Percentiles rank a stretch among this genome's conserved stretches.
Evolutionary conservation across 2,329 filamentous ascomycete genomes (phyloP).

Genomic region (Fusarium sp.): DNA sequence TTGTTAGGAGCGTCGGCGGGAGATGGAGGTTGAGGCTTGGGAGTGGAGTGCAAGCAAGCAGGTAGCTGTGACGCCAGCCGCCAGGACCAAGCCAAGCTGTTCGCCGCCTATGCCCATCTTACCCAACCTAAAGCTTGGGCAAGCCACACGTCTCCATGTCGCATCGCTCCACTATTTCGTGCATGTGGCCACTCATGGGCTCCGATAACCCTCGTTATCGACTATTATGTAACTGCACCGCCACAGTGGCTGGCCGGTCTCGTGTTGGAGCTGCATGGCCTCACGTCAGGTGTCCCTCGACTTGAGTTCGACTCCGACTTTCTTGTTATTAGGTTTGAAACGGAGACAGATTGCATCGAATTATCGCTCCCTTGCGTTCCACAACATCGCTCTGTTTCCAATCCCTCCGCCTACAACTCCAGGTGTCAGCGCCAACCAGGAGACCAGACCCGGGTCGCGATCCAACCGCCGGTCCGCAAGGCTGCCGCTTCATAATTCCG

Average conservation of each 20-base stretch:
- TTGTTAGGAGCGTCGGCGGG: constrained; percentile 28
- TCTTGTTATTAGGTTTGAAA: constrained; percentile 35
- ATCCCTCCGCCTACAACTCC: constrained; percentile 3
- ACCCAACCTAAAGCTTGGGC: constrained; percentile 4
- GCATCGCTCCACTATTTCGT: constrained; percentile 14
- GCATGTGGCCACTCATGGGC: constrained; percentile 26
- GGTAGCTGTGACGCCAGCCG: constrained; percentile 47
- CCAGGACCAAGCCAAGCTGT: constrained; percentile 31
- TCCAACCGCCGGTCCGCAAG: constrained; percentile 15
- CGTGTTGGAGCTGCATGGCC: constrained; percentile 39
- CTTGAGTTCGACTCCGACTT: constrained; percentile 33
- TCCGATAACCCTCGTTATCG: constrained; percentile 27
- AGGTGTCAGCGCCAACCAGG: constrained; percentile 36
- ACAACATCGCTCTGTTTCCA: neutral
- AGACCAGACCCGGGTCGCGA: constrained; percentile 17
- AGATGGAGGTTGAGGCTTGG: constrained; percentile 37
- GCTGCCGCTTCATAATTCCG: constrained; percentile 18
- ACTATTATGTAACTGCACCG: constrained; percentile 49
- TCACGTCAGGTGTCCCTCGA: constrained; percentile 43
- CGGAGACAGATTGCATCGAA: constrained; percentile 29
- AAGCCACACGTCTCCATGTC: constrained; percentile 35
- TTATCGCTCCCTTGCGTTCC: constrained; percentile 1
- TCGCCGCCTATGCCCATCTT: constrained; percentile 7
- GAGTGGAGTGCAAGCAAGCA: constrained; percentile 29
- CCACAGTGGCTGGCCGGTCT: constrained; percentile 42